phyloP scores from a whole-genome alignment of 2,329 filamentous ascomycete species.

The Aureobasidium sp. region DNA sequence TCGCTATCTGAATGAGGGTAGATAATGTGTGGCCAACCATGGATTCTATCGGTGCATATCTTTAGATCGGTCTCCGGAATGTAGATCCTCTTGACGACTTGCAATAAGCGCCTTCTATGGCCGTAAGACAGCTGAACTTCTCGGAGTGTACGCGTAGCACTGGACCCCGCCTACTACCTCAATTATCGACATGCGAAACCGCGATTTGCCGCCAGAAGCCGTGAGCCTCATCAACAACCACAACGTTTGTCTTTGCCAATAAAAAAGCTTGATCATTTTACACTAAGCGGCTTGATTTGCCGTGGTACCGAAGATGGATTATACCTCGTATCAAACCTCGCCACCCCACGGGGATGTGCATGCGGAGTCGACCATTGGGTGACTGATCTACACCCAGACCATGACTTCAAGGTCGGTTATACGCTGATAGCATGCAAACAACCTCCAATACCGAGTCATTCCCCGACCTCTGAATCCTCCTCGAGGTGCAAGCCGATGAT shows the following conservation, averaged over 20 bases:
- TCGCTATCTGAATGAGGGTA: too few species aligned
- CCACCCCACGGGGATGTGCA: not conserved
- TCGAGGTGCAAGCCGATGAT: not conserved
- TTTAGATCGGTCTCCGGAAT: too few species aligned
- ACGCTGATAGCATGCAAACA: not conserved
- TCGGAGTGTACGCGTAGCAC: not conserved
- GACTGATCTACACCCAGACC: not conserved
- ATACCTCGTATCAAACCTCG: not conserved
- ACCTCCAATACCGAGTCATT: not conserved
- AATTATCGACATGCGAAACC: not conserved
- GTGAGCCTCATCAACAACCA: not conserved
- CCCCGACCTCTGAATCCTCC: not conserved
- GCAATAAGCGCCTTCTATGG: not conserved
- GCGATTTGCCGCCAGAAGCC: not conserved
- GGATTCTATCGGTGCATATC: not conserved
- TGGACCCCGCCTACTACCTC: not conserved
- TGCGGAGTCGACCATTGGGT: not conserved
- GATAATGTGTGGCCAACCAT: too few species aligned
- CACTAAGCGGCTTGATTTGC: not conserved
- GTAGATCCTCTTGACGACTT: too few species aligned
- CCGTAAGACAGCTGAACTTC: not conserved
- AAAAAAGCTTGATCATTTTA: not conserved
- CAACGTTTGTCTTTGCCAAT: not conserved
- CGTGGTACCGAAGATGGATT: not conserved
- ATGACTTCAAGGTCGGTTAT: not conserved